Base-by-base conservation (phyloP, 352 stramenopile genomes). In the Pythium aphanidermatum region DNA sequence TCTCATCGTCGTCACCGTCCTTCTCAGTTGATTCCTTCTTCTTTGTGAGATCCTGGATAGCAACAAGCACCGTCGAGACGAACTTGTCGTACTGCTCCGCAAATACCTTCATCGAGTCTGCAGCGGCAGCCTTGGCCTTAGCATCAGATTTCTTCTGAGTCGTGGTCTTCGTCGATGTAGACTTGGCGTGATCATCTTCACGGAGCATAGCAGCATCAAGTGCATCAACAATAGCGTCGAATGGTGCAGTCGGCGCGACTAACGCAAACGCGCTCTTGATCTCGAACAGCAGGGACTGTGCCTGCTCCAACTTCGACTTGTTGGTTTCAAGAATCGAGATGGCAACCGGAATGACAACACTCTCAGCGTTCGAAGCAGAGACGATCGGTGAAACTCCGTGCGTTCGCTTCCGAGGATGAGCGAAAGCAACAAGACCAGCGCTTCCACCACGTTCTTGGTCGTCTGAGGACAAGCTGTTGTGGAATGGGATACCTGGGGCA, bases 21-120 rank as follows among this genome's bases (percentile, higher is more conserved):
- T 53, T 42, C 6, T 59, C 39, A 24, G 6, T 44, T 20, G 40
- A n/a, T 31, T 55, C 23, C 24, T 79, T 51, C 30, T 70, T 63
- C 39, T 84, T 90, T 0, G 79, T 90, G 48, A 89, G 37, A 23
- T 91, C 71, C 45, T 93, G 82, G 33, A 93, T 86, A 14, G 78
- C 77, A 26, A 91, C 73, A 13, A 93, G 51, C 32, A 93, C 73
- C 1, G 68, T 83, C 40, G 83, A 73, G 3, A 93, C 66, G 12
- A 93, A 50, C 38, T 72, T 76, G 51, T 93, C 79, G 46, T 83
- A 87, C 13, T 62, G 39, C 24, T 68, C 49, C 14, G 57, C 66
- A 46, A 92, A 90, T 26, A 39, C 25, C 21, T 58, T 30, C 28
- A 75, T 46, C 17, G 63, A 68, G 43, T 67, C 8, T 3, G 39